Evolutionary conservation across 2,329 filamentous ascomycete genomes (phyloP).

Genomic region (Passalora sequoiae): DNA sequence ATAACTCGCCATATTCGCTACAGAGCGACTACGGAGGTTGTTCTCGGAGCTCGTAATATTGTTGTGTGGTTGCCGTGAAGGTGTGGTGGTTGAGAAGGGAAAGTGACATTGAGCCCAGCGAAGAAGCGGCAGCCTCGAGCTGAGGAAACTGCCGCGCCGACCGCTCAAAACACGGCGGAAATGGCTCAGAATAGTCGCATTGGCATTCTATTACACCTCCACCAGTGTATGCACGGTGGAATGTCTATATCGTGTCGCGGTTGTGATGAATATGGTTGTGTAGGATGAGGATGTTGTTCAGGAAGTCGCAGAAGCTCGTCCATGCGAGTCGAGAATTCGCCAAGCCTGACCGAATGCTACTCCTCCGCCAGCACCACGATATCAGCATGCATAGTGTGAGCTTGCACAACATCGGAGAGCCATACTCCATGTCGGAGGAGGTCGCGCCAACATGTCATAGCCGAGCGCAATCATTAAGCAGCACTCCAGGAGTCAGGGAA

Average conservation of each 20-base stretch:
- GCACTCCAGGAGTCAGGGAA: neutral
- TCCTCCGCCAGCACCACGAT: neutral
- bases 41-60: neutral
- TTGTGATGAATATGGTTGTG: constrained; percentile 2
- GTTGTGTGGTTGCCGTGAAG: neutral
- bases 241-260: neutral
- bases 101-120: neutral
- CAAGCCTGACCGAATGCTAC: neutral
- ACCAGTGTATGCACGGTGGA: neutral
- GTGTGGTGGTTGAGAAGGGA: neutral
- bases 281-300: constrained; percentile 2
- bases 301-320: neutral
- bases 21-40: neutral
- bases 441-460: neutral
- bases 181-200: constrained; percentile 2
- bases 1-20: neutral
- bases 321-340: neutral
- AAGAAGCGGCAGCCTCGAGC: too few species aligned
- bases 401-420: neutral
- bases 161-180: neutral
- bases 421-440: neutral
- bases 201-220: neutral
- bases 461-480: neutral
- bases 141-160: too few species aligned
- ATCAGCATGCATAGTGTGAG: neutral